phyloP scores from a whole-genome alignment of 1,284 basidiomycete species.

The Heterobasidion occidentale region DNA sequence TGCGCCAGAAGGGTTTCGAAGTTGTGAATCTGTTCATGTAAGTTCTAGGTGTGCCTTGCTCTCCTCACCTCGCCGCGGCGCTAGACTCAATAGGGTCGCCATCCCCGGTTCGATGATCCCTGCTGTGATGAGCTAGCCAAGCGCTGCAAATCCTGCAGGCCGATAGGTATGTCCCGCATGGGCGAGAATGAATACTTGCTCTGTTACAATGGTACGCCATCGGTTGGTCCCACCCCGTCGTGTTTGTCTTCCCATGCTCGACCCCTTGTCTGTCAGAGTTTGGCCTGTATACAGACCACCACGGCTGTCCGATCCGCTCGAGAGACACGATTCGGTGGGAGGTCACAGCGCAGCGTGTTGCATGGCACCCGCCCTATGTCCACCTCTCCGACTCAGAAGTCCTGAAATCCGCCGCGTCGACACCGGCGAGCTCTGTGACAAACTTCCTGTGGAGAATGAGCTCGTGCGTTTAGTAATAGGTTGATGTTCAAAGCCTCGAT shows the following conservation, averaged over 20 bases:
- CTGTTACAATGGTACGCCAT: slow-evolving; percentile 76
- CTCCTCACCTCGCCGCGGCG: slow-evolving; percentile 3
- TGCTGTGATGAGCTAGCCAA: slow-evolving; percentile 66
- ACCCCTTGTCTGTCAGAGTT: slow-evolving; percentile 51
- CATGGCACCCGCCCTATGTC: slow-evolving; percentile 84
- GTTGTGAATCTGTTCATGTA: slow-evolving; percentile 92
- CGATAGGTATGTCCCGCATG: slow-evolving; percentile 89
- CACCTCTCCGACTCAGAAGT: slow-evolving; percentile 90
- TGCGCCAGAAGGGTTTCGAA: slow-evolving; percentile 92
- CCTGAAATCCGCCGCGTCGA: slow-evolving; percentile 85
- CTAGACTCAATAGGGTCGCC: slow-evolving; percentile 80
- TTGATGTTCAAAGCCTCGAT: slow-evolving; percentile 55
- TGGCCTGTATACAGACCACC: slow-evolving; percentile 83
- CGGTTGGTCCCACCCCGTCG: background rate
- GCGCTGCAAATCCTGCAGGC: slow-evolving; percentile 75
- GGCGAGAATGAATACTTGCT: slow-evolving; percentile 87
- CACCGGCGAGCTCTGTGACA: slow-evolving; percentile 83
- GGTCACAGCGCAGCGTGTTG: slow-evolving; percentile 81
- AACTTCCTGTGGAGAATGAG: slow-evolving; percentile 69
- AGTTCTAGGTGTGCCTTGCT: slow-evolving; percentile 20
- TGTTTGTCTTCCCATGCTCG: slow-evolving; percentile 6
- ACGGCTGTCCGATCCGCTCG: slow-evolving; percentile 75
- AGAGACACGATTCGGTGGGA: slow-evolving; percentile 90
- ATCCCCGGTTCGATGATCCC: slow-evolving; percentile 79
- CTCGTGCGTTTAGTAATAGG: no score